Base-by-base conservation (phyloP, 768 basidiomycete genomes). In the Multifurca ochricompacta region DNA sequence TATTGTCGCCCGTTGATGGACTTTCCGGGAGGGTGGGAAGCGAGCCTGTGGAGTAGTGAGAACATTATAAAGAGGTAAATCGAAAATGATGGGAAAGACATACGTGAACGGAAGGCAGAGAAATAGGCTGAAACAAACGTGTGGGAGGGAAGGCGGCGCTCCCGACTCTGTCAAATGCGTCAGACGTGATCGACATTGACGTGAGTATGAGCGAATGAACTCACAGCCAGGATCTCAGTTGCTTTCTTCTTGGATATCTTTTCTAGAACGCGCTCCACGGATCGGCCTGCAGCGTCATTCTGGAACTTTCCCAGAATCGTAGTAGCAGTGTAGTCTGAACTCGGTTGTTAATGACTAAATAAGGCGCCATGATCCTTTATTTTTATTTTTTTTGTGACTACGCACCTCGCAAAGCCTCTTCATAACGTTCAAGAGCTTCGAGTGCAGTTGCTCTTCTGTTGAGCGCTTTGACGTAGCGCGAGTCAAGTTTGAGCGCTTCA, bases 91-190 rank as follows among this genome's bases (percentile, higher is more conserved):
- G 40, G 21, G 28, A 46, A 48, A 13, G 39, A 74, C 87, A 61
- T 62, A 89, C 91, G 85, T 53, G 84, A 74, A 60, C 96, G 83
- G 86, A 98, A 98, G 8, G 96, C 96, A 55, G 91, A 86, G 66
- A 98, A 92, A 74, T 98, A 99, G 0, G 95, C 89, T 11, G 87
- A 85, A 61, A 96, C 86, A 70, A 99, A 96, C 0, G 91, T 91
- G 60, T 80, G 79, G 13, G 91, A 91, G 6, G 95, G 95, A 25
- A 98, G 73, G 52, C 84, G 80, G 1, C 84, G 85, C 70, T 88
- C 85, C 32, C 93, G 86, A 3, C 74, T 75, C 82, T 85, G 59
- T 55, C 34, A 18, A 42, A 27, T 18, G 30, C 37, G 50, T 59
- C 43, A 61, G 28, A 18, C 13, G 42, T 7, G 43, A 19, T 31